These are phyloP conservation scores for Striga asiatica DNA, from an alignment of 257 asterid genomes.

Conservation along the genomic window DNA sequence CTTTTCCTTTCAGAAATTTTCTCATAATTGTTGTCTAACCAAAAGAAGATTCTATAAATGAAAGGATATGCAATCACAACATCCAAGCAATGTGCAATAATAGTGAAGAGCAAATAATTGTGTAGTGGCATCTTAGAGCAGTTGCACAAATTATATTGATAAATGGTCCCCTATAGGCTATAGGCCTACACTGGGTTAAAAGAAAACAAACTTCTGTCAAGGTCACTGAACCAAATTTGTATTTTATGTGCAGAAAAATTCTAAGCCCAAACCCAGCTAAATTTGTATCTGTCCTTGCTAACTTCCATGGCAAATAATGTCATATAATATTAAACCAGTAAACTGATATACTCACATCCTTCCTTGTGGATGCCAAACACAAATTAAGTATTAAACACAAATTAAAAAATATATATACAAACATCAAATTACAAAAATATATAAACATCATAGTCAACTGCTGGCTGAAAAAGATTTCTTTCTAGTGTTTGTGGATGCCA, in stretches of 20 bases:
- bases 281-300: constrained; percentile 27
- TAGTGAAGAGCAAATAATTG: constrained; percentile 16
- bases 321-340: too few species aligned
- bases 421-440: too few species aligned
- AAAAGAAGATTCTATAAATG: neutral
- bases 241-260: constrained; percentile 18
- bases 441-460: too few species aligned
- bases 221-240: constrained; percentile 19
- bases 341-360: too few species aligned
- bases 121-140: constrained; percentile 1
- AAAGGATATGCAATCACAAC: neutral
- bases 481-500: too few species aligned
- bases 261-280: constrained; percentile 15
- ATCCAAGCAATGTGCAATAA: too few species aligned
- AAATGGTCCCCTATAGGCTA: constrained; percentile 28
- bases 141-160: constrained; percentile 5
- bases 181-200: neutral
- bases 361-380: too few species aligned
- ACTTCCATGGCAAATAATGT: constrained; percentile 30
- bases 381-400: too few species aligned
- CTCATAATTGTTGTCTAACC: neutral
- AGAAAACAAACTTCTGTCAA: constrained; percentile 19
- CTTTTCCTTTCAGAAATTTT: too few species aligned
- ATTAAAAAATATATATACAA: too few species aligned
- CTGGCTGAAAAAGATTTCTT: too few species aligned